Conservation (phyloP, 2,329 filamentous ascomycete genomes). For the Aspergillus udagawae region DNA sequence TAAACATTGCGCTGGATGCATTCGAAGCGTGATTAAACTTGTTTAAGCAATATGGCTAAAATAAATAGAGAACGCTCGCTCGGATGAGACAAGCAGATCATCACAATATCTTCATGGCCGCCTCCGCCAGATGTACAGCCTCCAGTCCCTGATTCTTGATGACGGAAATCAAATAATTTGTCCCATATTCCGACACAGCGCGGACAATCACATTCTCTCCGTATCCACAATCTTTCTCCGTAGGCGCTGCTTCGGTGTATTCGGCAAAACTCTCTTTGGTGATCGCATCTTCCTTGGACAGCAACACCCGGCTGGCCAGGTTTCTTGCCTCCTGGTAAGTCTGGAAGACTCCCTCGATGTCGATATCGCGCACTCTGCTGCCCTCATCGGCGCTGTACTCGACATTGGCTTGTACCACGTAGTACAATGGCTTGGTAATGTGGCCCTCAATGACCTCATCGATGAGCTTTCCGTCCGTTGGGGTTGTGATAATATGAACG, state of each 20-base stretch:
- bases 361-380: slow-evolving; percentile 13
- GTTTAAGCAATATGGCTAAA: background rate
- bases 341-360: slow-evolving; percentile 20
- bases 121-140: slow-evolving; percentile 22
- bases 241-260: slow-evolving; percentile 22
- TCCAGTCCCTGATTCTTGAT: slow-evolving; percentile 24
- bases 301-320: slow-evolving; percentile 17
- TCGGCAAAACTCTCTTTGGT: slow-evolving; percentile 22
- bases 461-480: slow-evolving; percentile 12
- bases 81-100: background rate
- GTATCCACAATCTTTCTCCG: slow-evolving; percentile 25
- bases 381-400: slow-evolving; percentile 19
- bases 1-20: background rate
- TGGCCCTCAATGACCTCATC: slow-evolving; percentile 18
- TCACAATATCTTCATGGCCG: slow-evolving; percentile 9
- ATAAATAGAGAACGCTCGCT: background rate
- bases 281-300: slow-evolving; percentile 15
- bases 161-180: slow-evolving; percentile 26
- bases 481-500: slow-evolving; percentile 21
- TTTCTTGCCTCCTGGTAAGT: slow-evolving; percentile 22
- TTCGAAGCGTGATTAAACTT: background rate
- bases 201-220: slow-evolving; percentile 31
- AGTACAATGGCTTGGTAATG: slow-evolving; percentile 21
- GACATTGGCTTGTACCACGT: slow-evolving; percentile 23
- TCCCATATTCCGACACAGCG: slow-evolving; percentile 21